phyloP scores from a whole-genome alignment of 768 basidiomycete genomes.

The Dictyophora rubrovolvata region DNA sequence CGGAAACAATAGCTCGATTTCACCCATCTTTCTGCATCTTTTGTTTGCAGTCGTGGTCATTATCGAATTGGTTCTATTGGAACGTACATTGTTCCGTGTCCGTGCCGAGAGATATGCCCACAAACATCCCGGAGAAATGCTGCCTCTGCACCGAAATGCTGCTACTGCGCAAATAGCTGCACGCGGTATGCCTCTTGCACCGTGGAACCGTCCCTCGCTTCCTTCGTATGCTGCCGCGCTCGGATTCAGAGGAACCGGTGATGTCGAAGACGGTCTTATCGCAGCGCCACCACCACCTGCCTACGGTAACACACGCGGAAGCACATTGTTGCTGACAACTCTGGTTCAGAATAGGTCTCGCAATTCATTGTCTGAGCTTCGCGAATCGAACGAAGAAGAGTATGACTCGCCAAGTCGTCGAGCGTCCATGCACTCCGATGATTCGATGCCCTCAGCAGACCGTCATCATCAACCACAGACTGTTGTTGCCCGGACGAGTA shows the following conservation, averaged over 20 bases:
- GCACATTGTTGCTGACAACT: slow-evolving; percentile 48
- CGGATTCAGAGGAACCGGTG: slow-evolving; percentile 63
- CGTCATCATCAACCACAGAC: not conserved
- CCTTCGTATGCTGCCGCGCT: slow-evolving; percentile 65
- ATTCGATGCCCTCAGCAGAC: slow-evolving; percentile 11
- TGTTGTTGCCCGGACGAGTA: not conserved
- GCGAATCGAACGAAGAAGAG: slow-evolving; percentile 21
- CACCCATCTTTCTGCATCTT: slow-evolving; percentile 51
- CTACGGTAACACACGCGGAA: slow-evolving; percentile 67
- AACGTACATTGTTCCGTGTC: slow-evolving; percentile 53
- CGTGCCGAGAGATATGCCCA: slow-evolving; percentile 55
- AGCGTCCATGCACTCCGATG: not conserved
- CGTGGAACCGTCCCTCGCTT: slow-evolving; percentile 62
- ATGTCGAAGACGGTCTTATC: slow-evolving; percentile 63
- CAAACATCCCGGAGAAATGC: slow-evolving; percentile 47
- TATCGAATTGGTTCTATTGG: slow-evolving; percentile 49
- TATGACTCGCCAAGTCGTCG: slow-evolving; percentile 7
- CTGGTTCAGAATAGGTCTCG: slow-evolving; percentile 39
- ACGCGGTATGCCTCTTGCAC: slow-evolving; percentile 37
- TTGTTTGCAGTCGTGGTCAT: slow-evolving; percentile 44
- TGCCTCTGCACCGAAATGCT: slow-evolving; percentile 14
- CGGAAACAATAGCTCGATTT: slow-evolving; percentile 18
- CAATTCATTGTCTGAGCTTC: slow-evolving; percentile 18
- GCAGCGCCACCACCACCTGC: slow-evolving; percentile 63
- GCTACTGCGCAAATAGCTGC: slow-evolving; percentile 21